Conservation (phyloP, 257 asterid genomes). For the Solanum etuberosum region DNA sequence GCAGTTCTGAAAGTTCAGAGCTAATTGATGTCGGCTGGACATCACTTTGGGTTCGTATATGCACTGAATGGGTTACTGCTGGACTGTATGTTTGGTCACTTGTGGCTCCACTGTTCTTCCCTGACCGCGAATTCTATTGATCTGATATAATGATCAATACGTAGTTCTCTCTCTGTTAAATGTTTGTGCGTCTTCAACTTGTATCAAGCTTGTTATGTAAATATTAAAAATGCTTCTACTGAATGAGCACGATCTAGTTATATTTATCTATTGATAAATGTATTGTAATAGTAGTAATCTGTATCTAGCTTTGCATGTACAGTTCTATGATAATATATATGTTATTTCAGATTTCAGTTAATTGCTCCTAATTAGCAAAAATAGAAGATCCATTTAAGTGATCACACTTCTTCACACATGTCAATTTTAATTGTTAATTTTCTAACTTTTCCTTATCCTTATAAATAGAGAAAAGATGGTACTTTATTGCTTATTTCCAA, state of each 20-base stretch:
- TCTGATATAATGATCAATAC: background rate
- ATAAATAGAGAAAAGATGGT: background rate
- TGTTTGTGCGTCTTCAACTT: background rate
- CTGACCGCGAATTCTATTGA: constrained; percentile 54
- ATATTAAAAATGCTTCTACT: background rate
- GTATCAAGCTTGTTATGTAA: background rate
- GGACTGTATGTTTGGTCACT: constrained; percentile 86
- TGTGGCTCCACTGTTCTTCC: constrained; percentile 68
- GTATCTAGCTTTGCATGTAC: background rate
- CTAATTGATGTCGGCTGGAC: constrained; percentile 93
- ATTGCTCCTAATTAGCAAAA: background rate
- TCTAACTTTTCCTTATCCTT: background rate
- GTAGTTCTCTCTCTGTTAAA: background rate
- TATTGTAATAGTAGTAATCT: background rate
- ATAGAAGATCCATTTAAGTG: background rate
- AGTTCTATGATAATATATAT: background rate
- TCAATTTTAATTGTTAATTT: background rate
- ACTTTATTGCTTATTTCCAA: background rate
- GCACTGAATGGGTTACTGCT: constrained; percentile 85
- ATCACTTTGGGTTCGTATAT: constrained; percentile 81
- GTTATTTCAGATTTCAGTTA: background rate
- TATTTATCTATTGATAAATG: background rate
- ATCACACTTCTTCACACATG: background rate
- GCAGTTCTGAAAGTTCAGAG: constrained; percentile 50
- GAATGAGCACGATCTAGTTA: background rate